Percentiles rank a stretch among this genome's conserved stretches.
phyloP scores from a whole-genome alignment of 164 flowering plant species.

The Santalum album region DNA sequence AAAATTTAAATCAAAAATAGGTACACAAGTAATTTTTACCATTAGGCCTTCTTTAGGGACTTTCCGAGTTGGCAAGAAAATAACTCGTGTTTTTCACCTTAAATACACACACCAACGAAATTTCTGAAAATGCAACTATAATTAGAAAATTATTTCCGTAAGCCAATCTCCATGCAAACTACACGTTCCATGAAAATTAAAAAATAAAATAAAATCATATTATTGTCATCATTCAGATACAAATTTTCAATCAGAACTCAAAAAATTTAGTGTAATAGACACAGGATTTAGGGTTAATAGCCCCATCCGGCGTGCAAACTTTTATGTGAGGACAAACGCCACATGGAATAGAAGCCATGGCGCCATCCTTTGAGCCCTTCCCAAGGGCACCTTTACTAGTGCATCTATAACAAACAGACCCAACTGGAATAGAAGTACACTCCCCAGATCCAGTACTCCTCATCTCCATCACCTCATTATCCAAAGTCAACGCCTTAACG shows the following conservation, averaged over 20 bases:
- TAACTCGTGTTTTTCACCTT: no score
- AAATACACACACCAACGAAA: no score
- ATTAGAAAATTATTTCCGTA: no score
- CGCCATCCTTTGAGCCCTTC: conserved; percentile 26
- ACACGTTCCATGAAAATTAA: no score
- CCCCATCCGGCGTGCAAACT: conserved; percentile 73
- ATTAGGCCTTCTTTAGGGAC: no score
- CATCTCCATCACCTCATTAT: conserved; percentile 41
- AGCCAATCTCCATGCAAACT: no score
- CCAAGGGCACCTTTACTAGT: conserved; percentile 7
- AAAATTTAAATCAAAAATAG: no score
- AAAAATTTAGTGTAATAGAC: conserved; percentile 67
- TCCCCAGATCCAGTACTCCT: conserved; percentile 58
- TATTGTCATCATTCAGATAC: no score
- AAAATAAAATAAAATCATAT: no score
- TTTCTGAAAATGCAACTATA: no score
- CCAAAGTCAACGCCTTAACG: conserved; percentile 51
- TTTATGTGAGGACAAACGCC: conserved; percentile 74
- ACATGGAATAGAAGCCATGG: conserved; percentile 76
- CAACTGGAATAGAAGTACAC: conserved; percentile 40
- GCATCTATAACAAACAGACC: conserved; percentile 45
- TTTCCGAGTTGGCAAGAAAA: no score
- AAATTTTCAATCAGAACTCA: conserved; percentile 31
- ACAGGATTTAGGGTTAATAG: conserved; percentile 69
- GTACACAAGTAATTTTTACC: no score